These are phyloP conservation scores for Breynia disticha DNA, from an alignment of 441 rosid species.

Conservation along the genomic window DNA sequence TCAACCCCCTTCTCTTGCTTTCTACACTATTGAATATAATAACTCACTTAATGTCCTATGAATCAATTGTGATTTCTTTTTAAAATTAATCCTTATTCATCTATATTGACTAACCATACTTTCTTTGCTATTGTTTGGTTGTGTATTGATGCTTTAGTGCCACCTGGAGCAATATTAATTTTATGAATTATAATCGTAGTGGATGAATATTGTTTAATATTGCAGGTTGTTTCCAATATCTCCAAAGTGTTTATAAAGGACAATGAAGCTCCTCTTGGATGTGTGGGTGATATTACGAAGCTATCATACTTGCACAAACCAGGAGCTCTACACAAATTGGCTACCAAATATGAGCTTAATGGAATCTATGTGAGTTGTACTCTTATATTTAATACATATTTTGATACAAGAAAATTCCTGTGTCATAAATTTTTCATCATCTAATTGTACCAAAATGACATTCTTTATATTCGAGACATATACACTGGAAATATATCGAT, in stretches of 20 bases:
- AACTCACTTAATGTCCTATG: no score
- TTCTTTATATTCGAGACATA: slow-evolving; percentile 55
- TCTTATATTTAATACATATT: slow-evolving; percentile 4
- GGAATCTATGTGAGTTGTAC: slow-evolving; percentile 78
- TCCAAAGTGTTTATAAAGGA: slow-evolving; percentile 86
- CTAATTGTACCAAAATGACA: slow-evolving; percentile 10
- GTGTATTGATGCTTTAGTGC: no score
- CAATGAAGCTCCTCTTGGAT: slow-evolving; percentile 94
- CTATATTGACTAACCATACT: no score
- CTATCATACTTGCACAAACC: slow-evolving; percentile 98
- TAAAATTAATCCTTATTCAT: no score
- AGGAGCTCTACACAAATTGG: slow-evolving; percentile 88
- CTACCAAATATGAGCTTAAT: slow-evolving; percentile 86
- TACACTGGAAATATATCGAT: slow-evolving; percentile 99
- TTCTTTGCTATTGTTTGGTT: no score
- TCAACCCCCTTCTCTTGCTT: no score
- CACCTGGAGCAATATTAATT: no score
- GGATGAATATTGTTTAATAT: no score
- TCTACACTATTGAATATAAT: no score
- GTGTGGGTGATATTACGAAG: slow-evolving; percentile 99
- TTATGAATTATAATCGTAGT: no score
- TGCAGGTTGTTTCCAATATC: slow-evolving; percentile 72
- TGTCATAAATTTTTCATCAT: neutral
- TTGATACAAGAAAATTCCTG: slow-evolving; percentile 4
- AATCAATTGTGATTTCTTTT: no score